Evolutionary conservation across 257 asterid genomes (phyloP).

Genomic region (Eucommia ulmoides): DNA sequence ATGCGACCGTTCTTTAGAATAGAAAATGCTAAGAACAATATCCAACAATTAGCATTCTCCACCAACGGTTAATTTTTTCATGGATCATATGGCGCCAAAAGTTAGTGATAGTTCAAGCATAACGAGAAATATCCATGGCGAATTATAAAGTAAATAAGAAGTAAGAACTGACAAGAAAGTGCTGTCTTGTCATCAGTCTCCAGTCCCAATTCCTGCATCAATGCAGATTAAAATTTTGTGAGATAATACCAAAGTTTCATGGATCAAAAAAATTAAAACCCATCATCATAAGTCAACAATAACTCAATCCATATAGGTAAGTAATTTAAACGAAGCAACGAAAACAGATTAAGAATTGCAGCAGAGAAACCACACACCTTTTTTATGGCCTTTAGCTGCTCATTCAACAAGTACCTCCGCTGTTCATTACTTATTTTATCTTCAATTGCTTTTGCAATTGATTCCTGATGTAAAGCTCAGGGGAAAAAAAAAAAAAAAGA

Average conservation of each 20-base stretch:
- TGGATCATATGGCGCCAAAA: too few relatives aligned
- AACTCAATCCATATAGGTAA: too few relatives aligned
- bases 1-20: too few relatives aligned
- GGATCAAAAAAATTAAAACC: neutral
- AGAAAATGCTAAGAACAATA: too few relatives aligned
- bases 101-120: too few relatives aligned
- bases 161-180: conserved; percentile 70
- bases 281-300: neutral
- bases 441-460: conserved; percentile 97
- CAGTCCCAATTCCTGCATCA: conserved; percentile 80
- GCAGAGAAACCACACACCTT: conserved; percentile 33
- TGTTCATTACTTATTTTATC: conserved; percentile 98
- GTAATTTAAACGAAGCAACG: too few relatives aligned
- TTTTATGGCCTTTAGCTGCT: conserved; percentile 97
- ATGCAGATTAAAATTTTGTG: conserved; percentile 9
- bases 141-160: too few relatives aligned
- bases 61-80: too few relatives aligned
- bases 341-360: too few relatives aligned
- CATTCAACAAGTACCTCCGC: conserved; percentile 83
- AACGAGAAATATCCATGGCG: too few relatives aligned
- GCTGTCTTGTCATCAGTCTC: conserved; percentile 99
- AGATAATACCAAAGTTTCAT: conserved; percentile 9
- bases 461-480: conserved; percentile 45
- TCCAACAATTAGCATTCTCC: too few relatives aligned
- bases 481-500: conserved; percentile 5